Conservation (phyloP, 192 early-diverging fungal species). For the Lobosporangium transversale region DNA sequence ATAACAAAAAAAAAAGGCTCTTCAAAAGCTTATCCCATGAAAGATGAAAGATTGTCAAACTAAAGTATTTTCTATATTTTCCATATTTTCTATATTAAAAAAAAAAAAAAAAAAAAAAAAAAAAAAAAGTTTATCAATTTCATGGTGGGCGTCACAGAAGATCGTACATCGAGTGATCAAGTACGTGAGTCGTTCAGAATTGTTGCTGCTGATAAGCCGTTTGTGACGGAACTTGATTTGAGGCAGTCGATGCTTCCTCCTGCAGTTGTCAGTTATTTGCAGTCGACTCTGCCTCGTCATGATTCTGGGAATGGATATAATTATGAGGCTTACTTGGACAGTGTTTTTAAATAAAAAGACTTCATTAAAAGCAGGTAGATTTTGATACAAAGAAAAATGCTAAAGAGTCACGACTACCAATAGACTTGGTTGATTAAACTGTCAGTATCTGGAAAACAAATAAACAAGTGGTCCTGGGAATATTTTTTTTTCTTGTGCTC, state of each 20-base stretch:
- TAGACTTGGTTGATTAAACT: no score
- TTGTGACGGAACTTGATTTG: slow-evolving; percentile 87
- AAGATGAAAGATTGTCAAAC: not conserved
- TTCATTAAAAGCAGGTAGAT: no score
- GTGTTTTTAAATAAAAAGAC: slow-evolving; percentile 68
- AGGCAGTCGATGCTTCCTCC: slow-evolving; percentile 80
- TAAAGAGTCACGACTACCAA: no score
- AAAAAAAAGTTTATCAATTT: slow-evolving; percentile 91
- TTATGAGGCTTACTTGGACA: slow-evolving; percentile 75
- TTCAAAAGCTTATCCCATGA: no score
- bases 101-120: no score
- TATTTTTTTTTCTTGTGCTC: slow-evolving; percentile 1
- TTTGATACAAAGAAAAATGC: no score
- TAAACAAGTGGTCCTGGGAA: no score
- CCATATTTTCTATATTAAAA: no score
- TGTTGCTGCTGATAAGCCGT: slow-evolving; percentile 86
- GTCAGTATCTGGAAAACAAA: no score
- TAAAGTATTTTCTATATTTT: not conserved
- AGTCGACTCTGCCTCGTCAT: slow-evolving; percentile 68
- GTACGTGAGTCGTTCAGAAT: slow-evolving; percentile 86
- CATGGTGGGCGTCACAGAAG: slow-evolving; percentile 87
- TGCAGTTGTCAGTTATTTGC: slow-evolving; percentile 78
- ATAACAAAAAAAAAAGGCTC: no score
- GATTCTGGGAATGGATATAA: slow-evolving; percentile 75
- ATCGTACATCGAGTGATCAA: slow-evolving; percentile 90